Conservation (phyloP, 345 rosid genomes). For the Acer campestre region DNA sequence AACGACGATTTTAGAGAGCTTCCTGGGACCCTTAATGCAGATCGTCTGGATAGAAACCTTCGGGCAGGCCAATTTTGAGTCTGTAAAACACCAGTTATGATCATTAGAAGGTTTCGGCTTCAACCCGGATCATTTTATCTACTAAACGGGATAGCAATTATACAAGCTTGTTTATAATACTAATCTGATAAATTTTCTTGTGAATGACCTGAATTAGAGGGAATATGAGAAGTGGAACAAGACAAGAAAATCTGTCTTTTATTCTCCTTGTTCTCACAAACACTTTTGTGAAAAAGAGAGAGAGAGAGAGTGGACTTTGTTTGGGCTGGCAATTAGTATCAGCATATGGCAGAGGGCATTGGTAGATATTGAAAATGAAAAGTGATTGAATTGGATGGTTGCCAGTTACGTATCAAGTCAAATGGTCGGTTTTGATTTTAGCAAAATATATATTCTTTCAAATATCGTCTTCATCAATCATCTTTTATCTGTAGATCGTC, state of each 20-base stretch:
- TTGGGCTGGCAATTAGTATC: not conserved
- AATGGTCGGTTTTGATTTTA: not conserved
- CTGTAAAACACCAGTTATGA: not conserved
- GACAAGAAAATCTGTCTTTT: not conserved
- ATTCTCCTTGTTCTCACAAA: not conserved
- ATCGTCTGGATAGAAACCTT: conserved; percentile 73
- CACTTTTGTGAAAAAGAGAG: not conserved
- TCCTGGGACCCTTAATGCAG: conserved; percentile 88
- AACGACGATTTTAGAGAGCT: conserved; percentile 93
- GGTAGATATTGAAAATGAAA: not conserved
- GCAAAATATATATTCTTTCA: no score
- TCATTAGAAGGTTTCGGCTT: not conserved
- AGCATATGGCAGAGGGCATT: conserved; percentile 13
- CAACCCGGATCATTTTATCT: not conserved
- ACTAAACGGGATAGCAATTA: not conserved
- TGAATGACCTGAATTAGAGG: not conserved
- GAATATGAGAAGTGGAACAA: not conserved
- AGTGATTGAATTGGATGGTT: no score
- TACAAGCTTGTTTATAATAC: not conserved
- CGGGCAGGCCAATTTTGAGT: conserved; percentile 76
- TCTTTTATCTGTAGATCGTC: no score
- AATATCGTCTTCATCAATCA: no score
- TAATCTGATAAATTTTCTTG: not conserved
- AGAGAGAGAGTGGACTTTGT: not conserved
- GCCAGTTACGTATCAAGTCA: not conserved